These are phyloP conservation scores for Filosporella fistucella DNA, from an alignment of 495 filamentous ascomycete genomes.

Conservation along the genomic window DNA sequence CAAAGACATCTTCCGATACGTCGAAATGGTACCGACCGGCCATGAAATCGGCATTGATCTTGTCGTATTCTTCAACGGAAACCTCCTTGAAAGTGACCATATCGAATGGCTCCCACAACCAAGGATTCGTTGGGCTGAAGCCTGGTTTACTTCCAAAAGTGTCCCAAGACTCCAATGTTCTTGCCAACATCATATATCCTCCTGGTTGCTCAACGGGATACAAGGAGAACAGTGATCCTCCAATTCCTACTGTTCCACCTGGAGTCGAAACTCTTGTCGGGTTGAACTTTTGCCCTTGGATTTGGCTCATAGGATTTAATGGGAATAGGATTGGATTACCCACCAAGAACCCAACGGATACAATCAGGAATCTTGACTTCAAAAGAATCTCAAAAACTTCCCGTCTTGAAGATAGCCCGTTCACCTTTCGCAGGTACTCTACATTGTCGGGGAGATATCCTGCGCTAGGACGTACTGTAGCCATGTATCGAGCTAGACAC, in stretches of 20 bases:
- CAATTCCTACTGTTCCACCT: background rate
- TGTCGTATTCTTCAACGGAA: constrained; percentile 29
- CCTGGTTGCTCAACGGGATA: background rate
- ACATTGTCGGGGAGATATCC: background rate
- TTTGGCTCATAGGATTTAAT: background rate
- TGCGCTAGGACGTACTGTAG: background rate
- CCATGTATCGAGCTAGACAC: too few relatives aligned
- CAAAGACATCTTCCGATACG: constrained; percentile 41
- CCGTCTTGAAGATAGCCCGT: background rate
- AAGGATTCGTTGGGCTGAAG: too few relatives aligned
- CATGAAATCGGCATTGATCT: constrained; percentile 34
- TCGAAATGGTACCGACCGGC: constrained; percentile 45
- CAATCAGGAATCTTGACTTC: background rate
- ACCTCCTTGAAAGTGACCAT: background rate
- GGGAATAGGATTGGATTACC: background rate
- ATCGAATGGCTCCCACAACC: background rate
- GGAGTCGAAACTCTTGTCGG: background rate
- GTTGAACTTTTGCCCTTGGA: background rate
- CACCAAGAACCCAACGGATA: background rate
- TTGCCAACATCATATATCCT: background rate
- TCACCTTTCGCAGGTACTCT: background rate
- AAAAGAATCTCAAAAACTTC: background rate
- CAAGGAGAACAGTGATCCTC: background rate
- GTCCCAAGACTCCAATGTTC: background rate
- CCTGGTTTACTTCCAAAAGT: background rate